Evolutionary conservation across 805 yeast species (phyloP).

Genomic region (Yamadazyma paraphyllophila): DNA sequence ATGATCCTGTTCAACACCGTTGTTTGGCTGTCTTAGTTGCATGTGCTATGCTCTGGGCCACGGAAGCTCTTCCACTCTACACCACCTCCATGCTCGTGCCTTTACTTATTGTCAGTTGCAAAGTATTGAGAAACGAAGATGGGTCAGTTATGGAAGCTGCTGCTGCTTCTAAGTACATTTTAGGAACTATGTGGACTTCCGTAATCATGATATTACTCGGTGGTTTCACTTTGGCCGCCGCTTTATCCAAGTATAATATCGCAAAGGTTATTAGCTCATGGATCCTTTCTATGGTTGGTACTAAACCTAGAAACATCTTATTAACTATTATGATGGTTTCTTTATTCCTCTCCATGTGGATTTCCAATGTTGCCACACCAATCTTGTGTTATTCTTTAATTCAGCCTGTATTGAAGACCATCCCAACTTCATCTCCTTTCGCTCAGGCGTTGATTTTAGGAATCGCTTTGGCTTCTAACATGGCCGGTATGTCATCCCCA

Average conservation of each 20-base stretch:
- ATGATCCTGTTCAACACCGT: slow-evolving; percentile 63
- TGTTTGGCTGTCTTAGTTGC: slow-evolving; percentile 68
- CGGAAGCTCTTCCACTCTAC: slow-evolving; percentile 50
- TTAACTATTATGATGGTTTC: slow-evolving; percentile 85
- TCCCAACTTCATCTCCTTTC: slow-evolving; percentile 75
- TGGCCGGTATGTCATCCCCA: slow-evolving; percentile 98
- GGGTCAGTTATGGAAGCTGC: slow-evolving; percentile 52
- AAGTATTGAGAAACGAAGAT: slow-evolving; percentile 47
- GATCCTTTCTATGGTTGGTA: slow-evolving; percentile 80
- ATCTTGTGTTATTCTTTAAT: slow-evolving; percentile 87
- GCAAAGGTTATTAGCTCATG: slow-evolving; percentile 84
- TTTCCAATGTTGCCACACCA: slow-evolving; percentile 96
- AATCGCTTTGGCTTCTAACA: slow-evolving; percentile 86
- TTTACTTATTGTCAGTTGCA: slow-evolving; percentile 44
- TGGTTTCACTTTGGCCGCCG: slow-evolving; percentile 94
- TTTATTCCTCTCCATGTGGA: slow-evolving; percentile 88
- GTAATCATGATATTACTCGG: slow-evolving; percentile 87
- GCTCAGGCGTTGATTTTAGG: slow-evolving; percentile 85
- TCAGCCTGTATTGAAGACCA: slow-evolving; percentile 82
- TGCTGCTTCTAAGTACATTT: slow-evolving; percentile 74
- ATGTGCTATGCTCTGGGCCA: slow-evolving; percentile 50
- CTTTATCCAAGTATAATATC: slow-evolving; percentile 83
- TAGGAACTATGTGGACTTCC: slow-evolving; percentile 92
- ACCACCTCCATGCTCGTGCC: slow-evolving; percentile 51
- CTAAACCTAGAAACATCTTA: slow-evolving; percentile 74